phyloP scores from a whole-genome alignment of 768 basidiomycete genomes.

The Phaffia tasmanica region DNA sequence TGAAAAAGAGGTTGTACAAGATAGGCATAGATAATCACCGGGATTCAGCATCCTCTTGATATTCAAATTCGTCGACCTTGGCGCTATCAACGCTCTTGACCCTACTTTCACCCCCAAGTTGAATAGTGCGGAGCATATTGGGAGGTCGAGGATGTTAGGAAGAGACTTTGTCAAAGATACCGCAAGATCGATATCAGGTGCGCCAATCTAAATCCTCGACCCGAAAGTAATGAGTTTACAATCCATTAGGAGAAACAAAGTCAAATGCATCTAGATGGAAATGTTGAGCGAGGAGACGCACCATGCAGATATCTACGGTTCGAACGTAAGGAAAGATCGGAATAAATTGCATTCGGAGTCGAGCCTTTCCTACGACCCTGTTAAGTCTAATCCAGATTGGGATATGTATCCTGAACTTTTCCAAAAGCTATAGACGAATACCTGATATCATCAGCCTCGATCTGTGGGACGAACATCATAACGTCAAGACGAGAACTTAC shows the following conservation, averaged over 20 bases:
- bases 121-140: slow-evolving; percentile 57
- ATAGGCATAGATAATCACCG: no score
- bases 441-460: no score
- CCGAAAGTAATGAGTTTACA: not conserved
- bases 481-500: slow-evolving; percentile 23
- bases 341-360: slow-evolving; percentile 61
- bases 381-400: slow-evolving; percentile 62
- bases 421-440: slow-evolving; percentile 30
- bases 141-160: slow-evolving; percentile 64
- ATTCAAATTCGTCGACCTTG: no score
- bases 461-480: not conserved
- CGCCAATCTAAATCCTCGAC: slow-evolving; percentile 43
- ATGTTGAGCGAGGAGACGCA: not conserved
- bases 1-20: slow-evolving; percentile 29
- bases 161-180: slow-evolving; percentile 51
- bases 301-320: slow-evolving; percentile 50
- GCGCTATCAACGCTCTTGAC: no score
- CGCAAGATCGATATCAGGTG: slow-evolving; percentile 56
- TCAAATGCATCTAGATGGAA: no score
- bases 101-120: slow-evolving; percentile 53
- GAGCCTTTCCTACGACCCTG: slow-evolving; percentile 51
- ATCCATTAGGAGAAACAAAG: no score
- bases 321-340: slow-evolving; percentile 55
- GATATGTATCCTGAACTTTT: slow-evolving; percentile 45
- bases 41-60: no score